These are phyloP conservation scores for Podosphaera leucotricha DNA, from an alignment of 2,329 filamentous ascomycete species.

Conservation along the genomic window DNA sequence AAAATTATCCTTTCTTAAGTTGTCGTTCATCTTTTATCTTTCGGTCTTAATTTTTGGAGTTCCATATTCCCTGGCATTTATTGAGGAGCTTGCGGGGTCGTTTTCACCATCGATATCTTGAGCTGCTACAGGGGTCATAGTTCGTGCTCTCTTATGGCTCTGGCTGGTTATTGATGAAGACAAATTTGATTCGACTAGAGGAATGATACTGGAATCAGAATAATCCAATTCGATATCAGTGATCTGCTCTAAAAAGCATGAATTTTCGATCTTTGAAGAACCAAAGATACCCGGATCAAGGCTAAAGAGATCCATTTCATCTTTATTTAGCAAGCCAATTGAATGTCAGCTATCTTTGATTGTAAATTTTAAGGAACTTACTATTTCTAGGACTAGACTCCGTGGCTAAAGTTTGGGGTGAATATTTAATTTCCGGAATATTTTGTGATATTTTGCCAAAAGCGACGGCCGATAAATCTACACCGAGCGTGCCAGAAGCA, in stretches of 20 bases:
- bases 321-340: neutral
- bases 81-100: neutral
- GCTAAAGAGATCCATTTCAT: neutral
- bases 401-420: neutral
- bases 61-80: no score
- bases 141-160: neutral
- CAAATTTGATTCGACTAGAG: neutral
- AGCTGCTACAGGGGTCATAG: neutral
- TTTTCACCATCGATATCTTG: neutral
- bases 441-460: constrained; percentile 12
- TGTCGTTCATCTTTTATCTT: no score
- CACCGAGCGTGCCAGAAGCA: constrained; percentile 13
- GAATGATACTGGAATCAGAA: neutral
- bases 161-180: neutral
- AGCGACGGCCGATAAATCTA: constrained; percentile 11
- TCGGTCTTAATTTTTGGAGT: no score
- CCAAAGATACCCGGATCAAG: neutral
- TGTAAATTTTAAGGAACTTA: neutral
- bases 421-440: neutral
- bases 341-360: neutral
- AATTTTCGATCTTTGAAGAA: neutral
- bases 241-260: neutral
- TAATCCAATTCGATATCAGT: neutral
- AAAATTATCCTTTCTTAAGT: no score
- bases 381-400: neutral